Percentiles rank a stretch among this genome's conserved stretches.
These are phyloP conservation scores for Fusarium setosum DNA, from an alignment of 2,329 filamentous ascomycete genomes.

Conservation along the genomic window DNA sequence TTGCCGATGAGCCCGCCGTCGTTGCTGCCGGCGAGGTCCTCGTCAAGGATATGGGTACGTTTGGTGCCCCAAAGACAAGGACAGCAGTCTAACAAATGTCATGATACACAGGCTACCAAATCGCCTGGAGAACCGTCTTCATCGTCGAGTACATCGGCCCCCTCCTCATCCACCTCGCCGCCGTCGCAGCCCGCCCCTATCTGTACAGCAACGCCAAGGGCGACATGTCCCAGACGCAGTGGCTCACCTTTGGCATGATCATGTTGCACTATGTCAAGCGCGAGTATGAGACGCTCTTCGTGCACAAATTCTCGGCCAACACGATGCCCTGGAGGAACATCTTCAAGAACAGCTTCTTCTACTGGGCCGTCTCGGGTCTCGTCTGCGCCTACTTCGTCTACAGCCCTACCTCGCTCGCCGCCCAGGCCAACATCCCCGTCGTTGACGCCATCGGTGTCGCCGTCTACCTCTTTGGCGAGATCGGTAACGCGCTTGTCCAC, in stretches of 20 bases:
- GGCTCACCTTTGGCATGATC: slow-evolving; percentile 79
- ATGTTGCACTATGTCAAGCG: slow-evolving; percentile 92
- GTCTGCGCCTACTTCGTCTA: slow-evolving; percentile 90
- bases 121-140: slow-evolving; percentile 94
- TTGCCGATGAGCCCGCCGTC: slow-evolving; percentile 62
- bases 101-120: slow-evolving; percentile 79
- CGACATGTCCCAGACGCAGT: slow-evolving; percentile 74
- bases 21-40: slow-evolving; percentile 70
- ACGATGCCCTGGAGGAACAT: slow-evolving; percentile 95
- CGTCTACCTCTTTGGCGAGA: slow-evolving; percentile 81
- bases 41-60: slow-evolving; percentile 91
- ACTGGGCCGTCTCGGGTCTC: slow-evolving; percentile 87
- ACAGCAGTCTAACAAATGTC: slow-evolving; percentile 1
- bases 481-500: slow-evolving; percentile 85
- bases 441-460: slow-evolving; percentile 76
- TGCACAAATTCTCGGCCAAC: slow-evolving; percentile 93
- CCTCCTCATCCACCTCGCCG: slow-evolving; percentile 83
- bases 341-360: slow-evolving; percentile 94
- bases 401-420: slow-evolving; percentile 76
- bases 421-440: slow-evolving; percentile 58
- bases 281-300: slow-evolving; percentile 91
- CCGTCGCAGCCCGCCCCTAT: slow-evolving; percentile 78
- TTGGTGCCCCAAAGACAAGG: neutral
- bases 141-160: slow-evolving; percentile 95
- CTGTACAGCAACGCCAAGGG: slow-evolving; percentile 58